Base-by-base conservation (phyloP, 2,329 filamentous ascomycete genomes). In the Trichoderma polysporum region DNA sequence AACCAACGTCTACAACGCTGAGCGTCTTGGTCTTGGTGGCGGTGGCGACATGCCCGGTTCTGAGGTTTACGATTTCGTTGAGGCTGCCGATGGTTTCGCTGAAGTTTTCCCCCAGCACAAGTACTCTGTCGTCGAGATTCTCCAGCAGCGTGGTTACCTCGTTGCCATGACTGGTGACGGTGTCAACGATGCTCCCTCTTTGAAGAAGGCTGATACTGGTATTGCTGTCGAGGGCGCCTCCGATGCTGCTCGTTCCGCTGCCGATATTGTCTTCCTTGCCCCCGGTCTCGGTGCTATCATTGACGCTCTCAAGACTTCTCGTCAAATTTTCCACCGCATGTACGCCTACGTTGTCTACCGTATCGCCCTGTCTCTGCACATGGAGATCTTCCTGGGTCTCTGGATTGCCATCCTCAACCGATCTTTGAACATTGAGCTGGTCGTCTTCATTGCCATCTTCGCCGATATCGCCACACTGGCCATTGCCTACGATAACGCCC, bases 101-200 rank as follows among this genome's bases (percentile, higher is more conserved):
- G 93, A 97, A 79, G 93, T 97, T 67, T 96, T 95, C 85, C 93
- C 93, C 74, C 91, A 97, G 82, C 93, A 97, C 87, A 97, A 97
- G 85, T 96, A 94, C 83, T 92, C 93, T 71, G 92, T 95, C 79
- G 93, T 97, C 74, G 92, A 96, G 81, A 96, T 96, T 76, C 87
- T 97, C 59, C 93, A 97, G 83, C 91, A 94, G 83, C 91, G 93
- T 88, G 93, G 93, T 72, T 94, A 96, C 81, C 88, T 97, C 47
- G 93, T 96, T 81, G 93, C 93, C 78, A 97, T 97, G 93, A 97
- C 93, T 81, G 93, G 93, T 85, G 93, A 97, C 74, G 93, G 93
- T 86, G 93, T 97, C 82, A 97, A 97, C 82, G 93, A 97, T 80
- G 93, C 93, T 71, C 92, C 93, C 70, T 96, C 92, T 33, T 84